Evolutionary conservation across 1,284 basidiomycete genomes (phyloP), one percentile per base, ranked within the genome.

Genomic region (Moniliella sp.): DNA sequence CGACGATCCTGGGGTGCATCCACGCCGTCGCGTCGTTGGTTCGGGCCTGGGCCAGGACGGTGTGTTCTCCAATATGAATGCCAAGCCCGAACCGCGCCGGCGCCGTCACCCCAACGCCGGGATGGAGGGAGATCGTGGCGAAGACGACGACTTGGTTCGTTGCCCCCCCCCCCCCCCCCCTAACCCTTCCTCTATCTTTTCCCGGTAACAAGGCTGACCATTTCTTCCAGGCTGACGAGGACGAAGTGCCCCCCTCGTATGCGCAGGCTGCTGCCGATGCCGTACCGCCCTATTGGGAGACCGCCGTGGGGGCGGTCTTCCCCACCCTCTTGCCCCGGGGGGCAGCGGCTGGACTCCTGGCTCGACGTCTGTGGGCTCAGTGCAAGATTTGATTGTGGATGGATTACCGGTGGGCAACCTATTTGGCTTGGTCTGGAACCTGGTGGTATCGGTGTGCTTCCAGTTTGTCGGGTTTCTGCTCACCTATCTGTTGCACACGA

Each of bases 221-320:
- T n/a, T n/a, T n/a, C n/a, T n/a, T n/a, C 16, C 19, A 36, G 26
- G 33, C 11, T 4, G 21, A 25, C 19, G 33, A 37, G 28, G 42
- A 41, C 18, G 46, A 41, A 10, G 73, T 75, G 3, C 35, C 42
- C 4, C 50, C 86, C 72, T 75, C 83, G 0, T 99, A 99, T 58
- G 71, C 74, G 25, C 69, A 75, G 14, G 88, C 88, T 1, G 76
- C 86, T 37, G 73, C 76, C 5, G 88, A 99, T 56, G 72, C 81
- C 0, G 84, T 81, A 0, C 91, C 88, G 0, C 73, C 83, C 0
- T 97, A 97, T 62, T 94, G 84, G 80, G 88, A 97, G 61, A 93
- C 81, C 1, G 86, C 9, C 48, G 50, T 5, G 31, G 27, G 8
- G 39, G 40, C n/a, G 45, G 46, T 10, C n/a, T n/a, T n/a, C n/a